Percentiles rank a stretch among this genome's conserved stretches.
Conservation (phyloP, 2,329 filamentous ascomycete species). For the Alternaria metachromatica region DNA sequence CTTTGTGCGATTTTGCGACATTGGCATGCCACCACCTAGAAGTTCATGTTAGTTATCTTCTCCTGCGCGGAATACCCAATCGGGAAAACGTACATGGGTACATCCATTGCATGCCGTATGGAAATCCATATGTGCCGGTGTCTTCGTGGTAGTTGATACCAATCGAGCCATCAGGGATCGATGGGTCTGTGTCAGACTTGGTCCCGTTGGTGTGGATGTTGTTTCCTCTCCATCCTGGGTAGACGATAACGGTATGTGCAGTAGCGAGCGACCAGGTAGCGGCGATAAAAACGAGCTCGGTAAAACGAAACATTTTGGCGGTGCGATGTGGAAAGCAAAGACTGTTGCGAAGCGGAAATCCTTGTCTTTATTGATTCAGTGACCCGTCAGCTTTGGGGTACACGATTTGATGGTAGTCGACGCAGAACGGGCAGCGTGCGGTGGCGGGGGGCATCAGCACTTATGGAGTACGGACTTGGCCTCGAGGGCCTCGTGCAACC, state of each 20-base stretch:
- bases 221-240: slow-evolving; percentile 86
- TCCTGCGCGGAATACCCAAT: background rate
- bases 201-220: slow-evolving; percentile 80
- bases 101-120: slow-evolving; percentile 93
- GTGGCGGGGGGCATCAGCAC: slow-evolving; percentile 37
- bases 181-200: slow-evolving; percentile 47
- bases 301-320: slow-evolving; percentile 44
- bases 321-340: background rate
- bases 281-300: slow-evolving; percentile 40
- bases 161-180: slow-evolving; percentile 50
- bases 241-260: slow-evolving; percentile 84
- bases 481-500: slow-evolving; percentile 28
- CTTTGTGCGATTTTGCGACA: slow-evolving; percentile 82
- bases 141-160: slow-evolving; percentile 56
- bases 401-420: slow-evolving; percentile 19
- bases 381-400: slow-evolving; percentile 9
- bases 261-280: slow-evolving; percentile 55
- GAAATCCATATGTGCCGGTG: slow-evolving; percentile 63
- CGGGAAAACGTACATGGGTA: slow-evolving; percentile 79
- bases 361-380: slow-evolving; percentile 12
- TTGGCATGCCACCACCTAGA: slow-evolving; percentile 81
- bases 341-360: slow-evolving; percentile 5
- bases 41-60: slow-evolving; percentile 13
- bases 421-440: slow-evolving; percentile 25
- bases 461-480: slow-evolving; percentile 30